These are phyloP conservation scores for Pseudopithomyces maydicus DNA, from an alignment of 2,329 filamentous ascomycete genomes.

Conservation along the genomic window DNA sequence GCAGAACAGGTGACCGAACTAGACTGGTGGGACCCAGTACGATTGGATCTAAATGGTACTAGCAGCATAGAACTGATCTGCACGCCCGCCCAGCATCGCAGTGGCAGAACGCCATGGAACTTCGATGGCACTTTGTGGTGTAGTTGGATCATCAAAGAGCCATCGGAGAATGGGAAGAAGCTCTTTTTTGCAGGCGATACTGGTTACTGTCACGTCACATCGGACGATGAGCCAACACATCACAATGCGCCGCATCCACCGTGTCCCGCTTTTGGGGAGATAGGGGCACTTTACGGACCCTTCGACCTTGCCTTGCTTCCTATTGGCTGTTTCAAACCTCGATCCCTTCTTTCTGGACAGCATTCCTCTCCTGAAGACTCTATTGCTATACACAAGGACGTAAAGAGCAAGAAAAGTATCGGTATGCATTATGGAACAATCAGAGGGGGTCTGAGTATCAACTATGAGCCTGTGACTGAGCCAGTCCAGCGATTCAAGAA, in stretches of 20 bases:
- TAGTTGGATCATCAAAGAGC: slow-evolving; percentile 50
- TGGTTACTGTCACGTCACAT: slow-evolving; percentile 49
- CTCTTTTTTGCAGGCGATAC: slow-evolving; percentile 58
- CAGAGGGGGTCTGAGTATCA: slow-evolving; percentile 49
- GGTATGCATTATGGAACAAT: slow-evolving; percentile 60
- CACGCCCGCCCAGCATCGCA: slow-evolving; percentile 56
- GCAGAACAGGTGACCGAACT: slow-evolving; percentile 51
- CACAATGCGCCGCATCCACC: slow-evolving; percentile 43
- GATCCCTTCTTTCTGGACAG: slow-evolving; percentile 50
- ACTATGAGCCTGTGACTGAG: slow-evolving; percentile 57
- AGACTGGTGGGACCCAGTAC: slow-evolving; percentile 57
- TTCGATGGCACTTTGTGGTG: slow-evolving; percentile 54
- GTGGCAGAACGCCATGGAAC: slow-evolving; percentile 48
- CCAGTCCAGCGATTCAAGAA: slow-evolving; percentile 53
- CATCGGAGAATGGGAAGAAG: slow-evolving; percentile 31
- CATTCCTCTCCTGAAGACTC: slow-evolving; percentile 56
- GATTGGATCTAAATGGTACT: slow-evolving; percentile 37
- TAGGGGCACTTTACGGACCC: slow-evolving; percentile 53
- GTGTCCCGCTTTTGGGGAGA: slow-evolving; percentile 55
- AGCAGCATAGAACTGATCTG: slow-evolving; percentile 51
- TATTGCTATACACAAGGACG: slow-evolving; percentile 53
- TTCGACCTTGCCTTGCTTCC: slow-evolving; percentile 57
- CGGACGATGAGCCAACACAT: slow-evolving; percentile 35
- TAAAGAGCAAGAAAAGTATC: slow-evolving; percentile 54
- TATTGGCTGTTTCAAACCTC: slow-evolving; percentile 55